Evolutionary conservation across 495 filamentous ascomycete genomes (phyloP), one percentile per base, ranked within the genome.

Genomic region (Recurvomyces mirabilis): DNA sequence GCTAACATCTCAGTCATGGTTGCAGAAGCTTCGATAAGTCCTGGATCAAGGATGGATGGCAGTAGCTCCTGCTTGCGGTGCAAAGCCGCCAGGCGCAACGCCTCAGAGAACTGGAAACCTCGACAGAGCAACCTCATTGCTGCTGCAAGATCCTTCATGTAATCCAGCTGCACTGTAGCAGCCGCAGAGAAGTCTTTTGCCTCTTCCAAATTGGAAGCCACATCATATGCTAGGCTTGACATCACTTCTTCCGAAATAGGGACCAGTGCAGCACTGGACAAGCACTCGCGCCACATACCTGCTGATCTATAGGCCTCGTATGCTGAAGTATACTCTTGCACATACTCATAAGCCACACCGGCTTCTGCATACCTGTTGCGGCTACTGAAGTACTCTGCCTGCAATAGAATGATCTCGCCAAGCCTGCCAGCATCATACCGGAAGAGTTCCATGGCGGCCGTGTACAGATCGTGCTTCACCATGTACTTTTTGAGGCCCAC

Each of bases 201-300:
- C 59, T 95, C 88, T 30, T 71, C 70, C 24, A 93, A 72, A 19
- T 75, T 75, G 33, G 84, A 78, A 1, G 78, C 78, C 6, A 96
- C 74, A 1, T 68, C 63, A 9, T 55, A 62, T 18, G 83, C 86
- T 17, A 94, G 79, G 11, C 70, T 66, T 5, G 59, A 55, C 17
- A 93, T 61, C 1, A 82, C 77, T 1, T 66, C 57, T 3, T 64
- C 38, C 0, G 74, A 58, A 4, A 88, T 52, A 12, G 77, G 71
- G 4, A 78, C 74, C 51, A 84, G 75, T 42, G 77, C 74, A 5
- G 84, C 83, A 47, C 67, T 69, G 63, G 81, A 87, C 48, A 98
- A 72, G 10, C 83, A 82, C 62, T 96, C 88, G 46, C 81, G 83
- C 91, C 91, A 98, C 54, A 78, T 74, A 22, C 81, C 78, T n/a